These are phyloP conservation scores for Davidsoniella virescens DNA, from an alignment of 2,329 filamentous ascomycete genomes.

Conservation along the genomic window DNA sequence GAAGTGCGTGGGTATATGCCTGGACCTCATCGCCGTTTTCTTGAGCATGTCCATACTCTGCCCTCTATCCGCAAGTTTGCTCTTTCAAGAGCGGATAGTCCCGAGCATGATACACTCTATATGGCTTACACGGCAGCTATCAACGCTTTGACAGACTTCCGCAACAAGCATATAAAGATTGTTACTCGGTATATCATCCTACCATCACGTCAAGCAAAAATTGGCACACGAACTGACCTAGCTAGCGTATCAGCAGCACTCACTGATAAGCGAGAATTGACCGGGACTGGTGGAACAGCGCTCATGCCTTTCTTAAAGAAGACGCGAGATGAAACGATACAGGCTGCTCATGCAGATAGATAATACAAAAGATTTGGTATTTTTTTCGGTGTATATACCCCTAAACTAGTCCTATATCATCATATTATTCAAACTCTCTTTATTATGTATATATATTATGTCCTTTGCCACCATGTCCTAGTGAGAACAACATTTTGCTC, in stretches of 20 bases:
- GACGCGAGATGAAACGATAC: conserved; percentile 85
- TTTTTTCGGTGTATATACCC: too few relatives aligned
- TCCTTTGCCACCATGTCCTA: too few relatives aligned
- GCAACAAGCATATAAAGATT: conserved; percentile 91
- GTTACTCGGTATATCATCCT: conserved; percentile 91
- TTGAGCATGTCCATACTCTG: conserved; percentile 60
- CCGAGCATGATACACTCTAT: conserved; percentile 45
- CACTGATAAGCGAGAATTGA: conserved; percentile 28
- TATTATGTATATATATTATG: too few relatives aligned
- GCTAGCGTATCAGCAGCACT: conserved; percentile 2
- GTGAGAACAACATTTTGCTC: too few relatives aligned
- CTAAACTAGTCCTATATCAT: too few relatives aligned
- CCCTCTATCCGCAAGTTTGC: conserved; percentile 87
- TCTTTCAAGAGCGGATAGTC: conserved; percentile 30
- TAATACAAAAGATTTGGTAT: too few relatives aligned
- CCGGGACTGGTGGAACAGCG: conserved; percentile 83
- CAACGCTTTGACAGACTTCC: conserved; percentile 48
- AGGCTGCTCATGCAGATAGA: conserved; percentile 37
- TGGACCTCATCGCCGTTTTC: conserved; percentile 73
- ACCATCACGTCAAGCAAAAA: conserved; percentile 56
- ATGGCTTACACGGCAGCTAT: conserved; percentile 84
- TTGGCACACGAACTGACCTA: neutral
- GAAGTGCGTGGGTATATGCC: conserved; percentile 99
- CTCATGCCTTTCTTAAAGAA: conserved; percentile 94
- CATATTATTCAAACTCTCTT: too few relatives aligned